Evolutionary conservation across 2,329 filamentous ascomycete genomes (phyloP), one percentile per base, ranked within the genome.

Genomic region (Diaporthe humulicola): DNA sequence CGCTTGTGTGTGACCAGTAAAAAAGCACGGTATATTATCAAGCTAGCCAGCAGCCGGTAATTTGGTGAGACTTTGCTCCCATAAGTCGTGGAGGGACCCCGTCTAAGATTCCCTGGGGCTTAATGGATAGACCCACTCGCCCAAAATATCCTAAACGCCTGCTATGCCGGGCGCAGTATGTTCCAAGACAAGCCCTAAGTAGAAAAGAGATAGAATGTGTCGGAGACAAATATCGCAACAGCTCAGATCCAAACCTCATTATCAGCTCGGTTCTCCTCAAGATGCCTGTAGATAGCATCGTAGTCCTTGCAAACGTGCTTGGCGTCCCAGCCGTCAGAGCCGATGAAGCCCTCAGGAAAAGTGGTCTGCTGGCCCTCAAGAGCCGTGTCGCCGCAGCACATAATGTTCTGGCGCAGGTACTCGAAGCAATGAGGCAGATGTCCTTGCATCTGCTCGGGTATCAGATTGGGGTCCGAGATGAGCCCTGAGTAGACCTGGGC

Each of bases 311-410:
- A 86, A 8, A 86, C 83, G 73, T 86, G 84, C 78, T 83, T 84
- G 28, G 84, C 83, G 66, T 86, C 84, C 85, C 84, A 86, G 0
- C 85, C 85, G 69, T 86, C 85, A 61, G 82, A 84, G 7, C 84
- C 85, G 6, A 78, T 79, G 25, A 83, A 80, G 0, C 81, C 82
- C 1, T 80, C 76, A 0, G 85, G 84, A 58, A 86, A 85, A 0
- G 82, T 83, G 2, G 84, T 85, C 75, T 86, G 81, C 71, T 84
- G 80, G 25, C 85, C 85, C 75, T 84, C 83, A 9, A 84, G 77
- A 7, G 80, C 80, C 70, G 80, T 73, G 52, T 84, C 82, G 10
- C 78, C 81, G 22, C 76, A 78, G 67, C 82, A 84, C 77, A 84
- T 80, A 75, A 84, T 82, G 74, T 77, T 79, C 75, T 83, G 79